Percentiles rank a stretch among this genome's conserved stretches.
phyloP scores from a whole-genome alignment of 768 basidiomycete species.

The Psilocybe cubensis region DNA sequence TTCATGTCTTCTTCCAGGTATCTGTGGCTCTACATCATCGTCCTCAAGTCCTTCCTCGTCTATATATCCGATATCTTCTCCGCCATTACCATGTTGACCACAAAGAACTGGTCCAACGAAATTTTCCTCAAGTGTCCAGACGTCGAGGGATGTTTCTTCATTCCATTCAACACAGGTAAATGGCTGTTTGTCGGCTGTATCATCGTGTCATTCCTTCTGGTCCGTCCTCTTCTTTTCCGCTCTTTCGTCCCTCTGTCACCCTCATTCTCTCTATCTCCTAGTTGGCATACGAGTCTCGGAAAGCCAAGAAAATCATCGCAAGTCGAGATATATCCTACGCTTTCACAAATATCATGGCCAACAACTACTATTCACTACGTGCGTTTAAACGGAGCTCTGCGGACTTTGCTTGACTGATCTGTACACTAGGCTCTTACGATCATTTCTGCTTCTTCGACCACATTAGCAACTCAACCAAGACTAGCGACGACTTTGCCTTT shows the following conservation, averaged over 20 bases:
- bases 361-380: conserved; percentile 96
- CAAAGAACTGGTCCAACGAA: conserved; percentile 87
- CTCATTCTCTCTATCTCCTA: conserved; percentile 5
- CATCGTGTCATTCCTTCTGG: conserved; percentile 96
- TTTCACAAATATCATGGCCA: conserved; percentile 97
- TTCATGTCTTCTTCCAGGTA: conserved; percentile 56
- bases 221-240: conserved; percentile 54
- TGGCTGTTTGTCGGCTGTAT: conserved; percentile 99
- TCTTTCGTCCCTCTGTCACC: neutral
- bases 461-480: conserved; percentile 94
- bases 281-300: conserved; percentile 92
- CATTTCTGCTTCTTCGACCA: conserved; percentile 99
- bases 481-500: conserved; percentile 97
- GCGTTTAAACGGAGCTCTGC: conserved; percentile 32
- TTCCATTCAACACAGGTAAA: conserved; percentile 87
- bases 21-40: conserved; percentile 88
- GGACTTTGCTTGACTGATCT: conserved; percentile 10
- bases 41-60: conserved; percentile 95
- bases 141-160: conserved; percentile 75
- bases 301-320: conserved; percentile 91
- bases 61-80: conserved; percentile 98
- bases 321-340: conserved; percentile 98
- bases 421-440: conserved; percentile 80
- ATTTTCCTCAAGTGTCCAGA: conserved; percentile 79
- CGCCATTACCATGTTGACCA: conserved; percentile 94